Evolutionary conservation across 306 rosid genomes (phyloP).

Genomic region (Hippophae rhamnoides): DNA sequence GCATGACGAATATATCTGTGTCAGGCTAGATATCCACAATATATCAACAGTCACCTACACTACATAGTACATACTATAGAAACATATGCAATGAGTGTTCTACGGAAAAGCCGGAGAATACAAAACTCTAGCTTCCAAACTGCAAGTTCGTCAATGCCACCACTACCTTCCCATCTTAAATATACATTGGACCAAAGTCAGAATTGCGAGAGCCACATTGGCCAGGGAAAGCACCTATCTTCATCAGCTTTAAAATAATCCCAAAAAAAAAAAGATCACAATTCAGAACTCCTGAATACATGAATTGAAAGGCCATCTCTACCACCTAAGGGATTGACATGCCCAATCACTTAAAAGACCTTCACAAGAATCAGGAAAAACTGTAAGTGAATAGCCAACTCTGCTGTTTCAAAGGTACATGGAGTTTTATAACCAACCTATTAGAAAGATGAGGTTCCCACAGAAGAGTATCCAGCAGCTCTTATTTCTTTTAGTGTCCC

Average conservation of each 20-base stretch:
- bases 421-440: conserved; percentile 2
- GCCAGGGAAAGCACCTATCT: conserved; percentile 16
- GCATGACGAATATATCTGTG: no score
- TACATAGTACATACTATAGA: no score
- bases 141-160: conserved; percentile 14
- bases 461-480: conserved; percentile 74
- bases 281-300: neutral
- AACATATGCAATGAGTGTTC: no score
- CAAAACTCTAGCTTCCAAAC: no score
- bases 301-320: conserved; percentile 3
- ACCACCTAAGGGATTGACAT: neutral
- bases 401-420: neutral
- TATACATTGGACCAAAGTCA: conserved; percentile 19
- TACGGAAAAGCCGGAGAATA: no score
- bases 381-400: neutral
- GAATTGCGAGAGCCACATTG: conserved; percentile 14
- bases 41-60: no score
- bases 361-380: neutral
- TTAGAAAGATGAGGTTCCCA: conserved; percentile 72
- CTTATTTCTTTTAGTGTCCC: conserved; percentile 76
- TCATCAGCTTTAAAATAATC: conserved; percentile 10
- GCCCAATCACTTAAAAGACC: conserved; percentile 14
- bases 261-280: neutral
- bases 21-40: no score
- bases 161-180: conserved; percentile 16